Percentiles rank a stretch among this genome's conserved stretches.
Evolutionary conservation across 2,329 filamentous ascomycete species (phyloP).

Genomic region (Parascedosporium putredinis): DNA sequence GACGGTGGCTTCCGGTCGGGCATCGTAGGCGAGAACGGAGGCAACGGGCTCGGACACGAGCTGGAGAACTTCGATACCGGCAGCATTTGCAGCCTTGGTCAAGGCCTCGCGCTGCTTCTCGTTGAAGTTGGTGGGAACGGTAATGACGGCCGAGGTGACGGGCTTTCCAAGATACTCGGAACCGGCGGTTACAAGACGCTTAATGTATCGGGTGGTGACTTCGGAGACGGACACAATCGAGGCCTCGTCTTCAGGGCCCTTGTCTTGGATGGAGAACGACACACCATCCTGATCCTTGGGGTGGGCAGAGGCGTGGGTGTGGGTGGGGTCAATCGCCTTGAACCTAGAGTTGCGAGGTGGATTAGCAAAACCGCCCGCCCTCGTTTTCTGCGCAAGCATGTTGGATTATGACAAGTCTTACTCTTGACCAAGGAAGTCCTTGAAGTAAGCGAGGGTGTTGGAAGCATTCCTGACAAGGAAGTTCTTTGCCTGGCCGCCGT

Average conservation of each 20-base stretch:
- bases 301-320: conserved; percentile 88
- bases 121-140: conserved; percentile 85
- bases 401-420: conserved; percentile 31
- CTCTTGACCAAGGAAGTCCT: conserved; percentile 92
- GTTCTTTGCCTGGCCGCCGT: conserved; percentile 87
- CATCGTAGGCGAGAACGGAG: conserved; percentile 83
- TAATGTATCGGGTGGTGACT: conserved; percentile 73
- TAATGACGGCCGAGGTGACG: conserved; percentile 90
- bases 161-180: conserved; percentile 87
- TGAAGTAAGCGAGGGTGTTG: conserved; percentile 93
- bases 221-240: conserved; percentile 71
- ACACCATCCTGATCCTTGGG: conserved; percentile 66
- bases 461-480: conserved; percentile 85
- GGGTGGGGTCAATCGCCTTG: conserved; percentile 87
- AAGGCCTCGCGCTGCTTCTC: conserved; percentile 80
- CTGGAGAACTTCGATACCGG: conserved; percentile 82
- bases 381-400: no score
- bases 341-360: conserved; percentile 40
- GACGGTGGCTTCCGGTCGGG: conserved; percentile 61
- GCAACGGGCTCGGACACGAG: conserved; percentile 87
- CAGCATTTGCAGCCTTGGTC: conserved; percentile 64
- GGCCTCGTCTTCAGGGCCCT: conserved; percentile 43
- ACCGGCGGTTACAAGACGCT: conserved; percentile 70
- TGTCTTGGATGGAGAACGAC: conserved; percentile 76
- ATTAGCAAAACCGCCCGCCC: conserved; percentile 8